Conservation (phyloP, 2,329 filamentous ascomycete species). For the Diplodia corticola region DNA sequence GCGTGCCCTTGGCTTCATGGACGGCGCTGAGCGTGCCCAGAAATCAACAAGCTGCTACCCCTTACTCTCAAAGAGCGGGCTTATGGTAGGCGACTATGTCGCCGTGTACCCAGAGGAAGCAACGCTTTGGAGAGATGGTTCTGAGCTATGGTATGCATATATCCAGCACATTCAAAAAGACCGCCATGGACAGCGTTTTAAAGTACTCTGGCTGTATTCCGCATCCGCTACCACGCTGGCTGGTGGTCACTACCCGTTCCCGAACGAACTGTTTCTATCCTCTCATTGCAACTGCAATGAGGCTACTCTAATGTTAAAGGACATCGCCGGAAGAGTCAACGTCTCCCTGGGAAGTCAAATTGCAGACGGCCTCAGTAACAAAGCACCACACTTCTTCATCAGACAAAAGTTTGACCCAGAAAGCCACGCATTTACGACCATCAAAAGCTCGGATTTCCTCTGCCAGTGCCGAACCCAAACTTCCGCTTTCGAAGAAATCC, state of each 20-base stretch:
- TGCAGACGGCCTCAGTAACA: slow-evolving; percentile 30
- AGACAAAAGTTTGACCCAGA: slow-evolving; percentile 66
- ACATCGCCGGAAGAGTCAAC: slow-evolving; percentile 59
- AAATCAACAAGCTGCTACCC: neutral
- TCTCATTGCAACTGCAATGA: slow-evolving; percentile 71
- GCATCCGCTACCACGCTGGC: slow-evolving; percentile 70
- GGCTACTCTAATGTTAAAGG: slow-evolving; percentile 52
- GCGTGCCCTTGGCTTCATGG: neutral
- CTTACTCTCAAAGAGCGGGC: neutral
- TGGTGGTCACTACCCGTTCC: slow-evolving; percentile 65
- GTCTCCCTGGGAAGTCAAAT: slow-evolving; percentile 58
- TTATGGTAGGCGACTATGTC: slow-evolving; percentile 50
- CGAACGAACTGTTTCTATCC: slow-evolving; percentile 74
- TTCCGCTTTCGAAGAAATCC: slow-evolving; percentile 30
- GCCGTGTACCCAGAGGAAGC: slow-evolving; percentile 48
- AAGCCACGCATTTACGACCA: slow-evolving; percentile 62
- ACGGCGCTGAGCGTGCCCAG: neutral
- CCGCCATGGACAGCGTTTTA: slow-evolving; percentile 32
- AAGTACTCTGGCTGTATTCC: slow-evolving; percentile 71
- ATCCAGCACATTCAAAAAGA: slow-evolving; percentile 58
- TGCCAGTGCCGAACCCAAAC: neutral
- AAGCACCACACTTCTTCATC: slow-evolving; percentile 53
- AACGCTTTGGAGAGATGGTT: slow-evolving; percentile 59
- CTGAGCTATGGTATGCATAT: slow-evolving; percentile 67
- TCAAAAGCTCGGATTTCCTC: slow-evolving; percentile 54